Evolutionary conservation across 2,329 filamentous ascomycete genomes (phyloP).

Genomic region (Dactylonectria estremocensis): DNA sequence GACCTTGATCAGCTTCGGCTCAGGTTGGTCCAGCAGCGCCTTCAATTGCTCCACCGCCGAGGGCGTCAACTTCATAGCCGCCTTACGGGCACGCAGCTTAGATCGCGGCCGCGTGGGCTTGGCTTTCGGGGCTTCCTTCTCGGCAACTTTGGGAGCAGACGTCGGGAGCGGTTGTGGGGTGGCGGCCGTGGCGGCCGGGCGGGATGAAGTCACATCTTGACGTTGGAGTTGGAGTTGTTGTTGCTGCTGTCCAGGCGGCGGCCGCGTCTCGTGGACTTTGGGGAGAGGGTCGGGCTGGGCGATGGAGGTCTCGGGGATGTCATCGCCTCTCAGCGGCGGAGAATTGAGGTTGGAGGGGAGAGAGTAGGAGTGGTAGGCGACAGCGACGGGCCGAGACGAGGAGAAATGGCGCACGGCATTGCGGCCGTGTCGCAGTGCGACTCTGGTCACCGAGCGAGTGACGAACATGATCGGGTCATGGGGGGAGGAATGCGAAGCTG

Average conservation of each 20-base stretch:
- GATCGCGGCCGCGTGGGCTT: conserved; percentile 62
- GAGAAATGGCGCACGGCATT: conserved; percentile 61
- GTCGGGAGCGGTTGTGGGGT: conserved; percentile 53
- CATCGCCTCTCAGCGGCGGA: conserved; percentile 59
- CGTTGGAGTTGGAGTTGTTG: conserved; percentile 35
- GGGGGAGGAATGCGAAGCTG: conserved; percentile 23
- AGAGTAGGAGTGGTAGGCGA: conserved; percentile 68
- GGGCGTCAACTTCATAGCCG: conserved; percentile 89
- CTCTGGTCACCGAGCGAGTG: conserved; percentile 57
- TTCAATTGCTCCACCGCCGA: conserved; percentile 85
- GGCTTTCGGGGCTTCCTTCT: conserved; percentile 78
- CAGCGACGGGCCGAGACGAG: conserved; percentile 49
- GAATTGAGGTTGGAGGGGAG: conserved; percentile 61
- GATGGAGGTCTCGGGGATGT: conserved; percentile 64
- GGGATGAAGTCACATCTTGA: conserved; percentile 33
- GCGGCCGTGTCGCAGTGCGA: conserved; percentile 58
- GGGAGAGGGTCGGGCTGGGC: conserved; percentile 62
- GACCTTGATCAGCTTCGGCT: conserved; percentile 93
- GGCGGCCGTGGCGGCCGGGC: conserved; percentile 38
- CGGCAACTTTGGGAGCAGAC: conserved; percentile 58
- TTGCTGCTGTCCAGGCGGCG: conserved; percentile 52
- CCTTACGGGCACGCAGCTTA: conserved; percentile 79
- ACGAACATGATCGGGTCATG: conserved; percentile 61
- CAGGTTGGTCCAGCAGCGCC: conserved; percentile 83
- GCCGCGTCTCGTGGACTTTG: conserved; percentile 68